Evolutionary conservation across 257 asterid genomes (phyloP).

Genomic region (Linaria vulgaris): DNA sequence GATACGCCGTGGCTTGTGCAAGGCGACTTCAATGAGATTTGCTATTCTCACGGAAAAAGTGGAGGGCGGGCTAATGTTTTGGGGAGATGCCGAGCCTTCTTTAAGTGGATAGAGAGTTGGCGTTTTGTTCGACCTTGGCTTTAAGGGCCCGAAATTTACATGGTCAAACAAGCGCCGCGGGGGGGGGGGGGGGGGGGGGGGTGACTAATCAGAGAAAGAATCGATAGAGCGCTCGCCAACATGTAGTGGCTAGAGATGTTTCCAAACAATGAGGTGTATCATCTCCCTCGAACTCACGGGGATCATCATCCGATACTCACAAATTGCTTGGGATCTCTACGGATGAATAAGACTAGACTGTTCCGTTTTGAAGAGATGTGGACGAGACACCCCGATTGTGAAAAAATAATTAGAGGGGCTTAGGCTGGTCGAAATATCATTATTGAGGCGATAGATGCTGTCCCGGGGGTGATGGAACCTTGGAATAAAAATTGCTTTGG

Average conservation of each 20-base stretch:
- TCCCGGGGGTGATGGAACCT: too few species aligned
- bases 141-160: not conserved
- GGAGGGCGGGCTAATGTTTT: not conserved
- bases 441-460: too few species aligned
- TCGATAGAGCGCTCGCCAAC: not conserved
- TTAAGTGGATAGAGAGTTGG: too few species aligned
- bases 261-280: not conserved
- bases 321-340: too few species aligned
- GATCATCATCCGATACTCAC: too few species aligned
- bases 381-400: too few species aligned
- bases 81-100: not conserved
- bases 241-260: not conserved
- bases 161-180: not conserved
- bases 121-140: too few species aligned
- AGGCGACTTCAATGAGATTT: not conserved
- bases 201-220: not conserved
- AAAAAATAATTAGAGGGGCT: too few species aligned
- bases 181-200: too few species aligned
- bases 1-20: not conserved
- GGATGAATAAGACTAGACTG: not conserved
- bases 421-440: too few species aligned
- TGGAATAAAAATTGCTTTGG: too few species aligned
- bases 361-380: too few species aligned
- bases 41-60: not conserved
- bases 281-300: not conserved